These are phyloP conservation scores for Pseudozyma hubeiensis DNA, from an alignment of 1,284 basidiomycete species.

Conservation along the genomic window DNA sequence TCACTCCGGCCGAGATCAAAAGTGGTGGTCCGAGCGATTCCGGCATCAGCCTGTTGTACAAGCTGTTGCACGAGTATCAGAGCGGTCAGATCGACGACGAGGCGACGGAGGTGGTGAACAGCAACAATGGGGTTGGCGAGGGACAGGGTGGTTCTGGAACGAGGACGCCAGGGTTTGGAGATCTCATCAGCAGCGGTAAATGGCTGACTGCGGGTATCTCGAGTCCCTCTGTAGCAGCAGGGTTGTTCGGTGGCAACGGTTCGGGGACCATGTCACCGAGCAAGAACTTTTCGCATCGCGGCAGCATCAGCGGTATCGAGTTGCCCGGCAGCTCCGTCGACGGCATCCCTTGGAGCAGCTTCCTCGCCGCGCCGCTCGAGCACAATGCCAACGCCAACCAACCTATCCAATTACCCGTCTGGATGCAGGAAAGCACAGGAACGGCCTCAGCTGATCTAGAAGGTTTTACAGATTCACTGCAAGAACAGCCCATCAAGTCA, in stretches of 20 bases:
- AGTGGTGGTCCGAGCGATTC: conserved; percentile 46
- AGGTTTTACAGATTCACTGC: conserved; percentile 9
- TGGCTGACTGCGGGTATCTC: conserved; percentile 35
- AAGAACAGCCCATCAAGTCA: conserved; percentile 2
- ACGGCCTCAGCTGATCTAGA: conserved; percentile 12
- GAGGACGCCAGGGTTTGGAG: conserved; percentile 25
- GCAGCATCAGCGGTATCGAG: conserved; percentile 31
- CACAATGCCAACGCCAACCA: conserved; percentile 10
- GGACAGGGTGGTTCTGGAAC: conserved; percentile 16
- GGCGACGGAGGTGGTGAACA: neutral
- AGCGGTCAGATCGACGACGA: conserved; percentile 22
- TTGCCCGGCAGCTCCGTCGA: neutral
- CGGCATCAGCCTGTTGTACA: conserved; percentile 48
- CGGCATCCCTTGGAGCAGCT: conserved; percentile 26
- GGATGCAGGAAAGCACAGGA: conserved; percentile 51
- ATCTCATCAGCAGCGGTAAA: conserved; percentile 21
- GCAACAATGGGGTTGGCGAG: conserved; percentile 4
- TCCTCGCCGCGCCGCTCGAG: conserved; percentile 24
- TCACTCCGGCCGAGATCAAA: conserved; percentile 53
- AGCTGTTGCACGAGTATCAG: conserved; percentile 48
- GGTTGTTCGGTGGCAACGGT: conserved; percentile 2
- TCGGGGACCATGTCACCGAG: conserved; percentile 17
- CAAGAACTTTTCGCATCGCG: conserved; percentile 31
- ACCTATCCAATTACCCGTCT: conserved; percentile 45
- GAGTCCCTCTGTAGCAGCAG: conserved; percentile 18